Evolutionary conservation across 2,329 filamentous ascomycete genomes (phyloP).

Genomic region (Beauveria medogensis): DNA sequence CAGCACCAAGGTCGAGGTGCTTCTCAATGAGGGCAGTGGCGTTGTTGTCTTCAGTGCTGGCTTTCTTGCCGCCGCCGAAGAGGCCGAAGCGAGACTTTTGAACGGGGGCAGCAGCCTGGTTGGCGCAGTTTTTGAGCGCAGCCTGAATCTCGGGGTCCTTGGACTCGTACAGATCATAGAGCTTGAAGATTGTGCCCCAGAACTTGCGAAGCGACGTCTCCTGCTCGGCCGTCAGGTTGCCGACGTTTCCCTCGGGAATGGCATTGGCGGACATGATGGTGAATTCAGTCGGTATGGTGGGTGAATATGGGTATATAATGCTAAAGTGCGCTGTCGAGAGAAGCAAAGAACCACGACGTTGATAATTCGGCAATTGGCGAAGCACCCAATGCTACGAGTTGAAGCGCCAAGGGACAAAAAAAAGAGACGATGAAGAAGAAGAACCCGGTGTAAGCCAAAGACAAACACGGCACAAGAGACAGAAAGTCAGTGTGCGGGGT

Average conservation of each 20-base stretch:
- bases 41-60: slow-evolving; percentile 27
- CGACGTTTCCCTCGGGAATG: slow-evolving; percentile 13
- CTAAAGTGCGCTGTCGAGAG: neutral
- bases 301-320: neutral
- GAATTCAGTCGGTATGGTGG: neutral
- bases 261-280: neutral
- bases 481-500: neutral
- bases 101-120: slow-evolving; percentile 33
- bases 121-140: slow-evolving; percentile 19
- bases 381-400: neutral
- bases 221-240: slow-evolving; percentile 19
- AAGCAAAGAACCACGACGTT: neutral
- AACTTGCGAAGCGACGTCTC: slow-evolving; percentile 18
- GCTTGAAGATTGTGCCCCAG: slow-evolving; percentile 18
- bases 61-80: slow-evolving; percentile 45
- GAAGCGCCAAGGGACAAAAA: neutral
- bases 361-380: neutral
- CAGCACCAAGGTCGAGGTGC: slow-evolving; percentile 20
- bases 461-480: neutral
- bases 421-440: neutral
- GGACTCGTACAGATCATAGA: slow-evolving; percentile 15
- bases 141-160: slow-evolving; percentile 18
- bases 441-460: neutral
- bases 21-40: slow-evolving; percentile 9
- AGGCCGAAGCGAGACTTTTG: slow-evolving; percentile 62